These are phyloP conservation scores for Epichloe festucae DNA, from an alignment of 2,329 filamentous ascomycete genomes.

Conservation along the genomic window DNA sequence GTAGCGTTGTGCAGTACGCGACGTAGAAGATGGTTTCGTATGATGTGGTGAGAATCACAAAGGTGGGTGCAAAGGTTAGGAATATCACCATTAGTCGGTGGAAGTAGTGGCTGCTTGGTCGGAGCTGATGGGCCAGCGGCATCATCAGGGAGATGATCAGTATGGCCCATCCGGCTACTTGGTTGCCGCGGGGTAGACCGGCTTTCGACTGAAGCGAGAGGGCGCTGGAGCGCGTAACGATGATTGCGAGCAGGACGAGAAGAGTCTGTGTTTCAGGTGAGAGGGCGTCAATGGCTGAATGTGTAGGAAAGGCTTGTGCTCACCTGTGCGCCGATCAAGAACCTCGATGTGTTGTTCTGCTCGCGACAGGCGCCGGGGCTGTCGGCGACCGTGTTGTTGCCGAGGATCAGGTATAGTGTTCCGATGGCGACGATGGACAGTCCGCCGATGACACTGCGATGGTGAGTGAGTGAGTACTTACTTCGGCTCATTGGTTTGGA, in stretches of 20 bases:
- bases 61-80: slow-evolving; percentile 81
- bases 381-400: too few relatives aligned
- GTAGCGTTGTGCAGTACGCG: slow-evolving; percentile 66
- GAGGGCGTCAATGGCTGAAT: too few relatives aligned
- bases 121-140: slow-evolving; percentile 68
- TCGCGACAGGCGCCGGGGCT: too few relatives aligned
- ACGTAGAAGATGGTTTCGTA: slow-evolving; percentile 97
- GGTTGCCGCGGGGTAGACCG: slow-evolving; percentile 83
- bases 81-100: slow-evolving; percentile 83
- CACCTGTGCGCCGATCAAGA: too few relatives aligned
- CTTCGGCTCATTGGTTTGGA: too few relatives aligned
- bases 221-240: slow-evolving; percentile 80
- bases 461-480: too few relatives aligned
- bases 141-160: slow-evolving; percentile 62
- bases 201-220: slow-evolving; percentile 71
- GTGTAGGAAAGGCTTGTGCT: too few relatives aligned
- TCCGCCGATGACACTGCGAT: too few relatives aligned
- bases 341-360: too few relatives aligned
- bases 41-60: slow-evolving; percentile 92
- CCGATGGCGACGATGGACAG: too few relatives aligned
- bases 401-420: too few relatives aligned
- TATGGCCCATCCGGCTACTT: slow-evolving; percentile 73
- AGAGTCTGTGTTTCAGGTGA: too few relatives aligned
- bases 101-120: slow-evolving; percentile 77
- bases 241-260: slow-evolving; percentile 46